Conservation (phyloP, 2,329 filamentous ascomycete genomes). For the Cytospora chrysosperma region DNA sequence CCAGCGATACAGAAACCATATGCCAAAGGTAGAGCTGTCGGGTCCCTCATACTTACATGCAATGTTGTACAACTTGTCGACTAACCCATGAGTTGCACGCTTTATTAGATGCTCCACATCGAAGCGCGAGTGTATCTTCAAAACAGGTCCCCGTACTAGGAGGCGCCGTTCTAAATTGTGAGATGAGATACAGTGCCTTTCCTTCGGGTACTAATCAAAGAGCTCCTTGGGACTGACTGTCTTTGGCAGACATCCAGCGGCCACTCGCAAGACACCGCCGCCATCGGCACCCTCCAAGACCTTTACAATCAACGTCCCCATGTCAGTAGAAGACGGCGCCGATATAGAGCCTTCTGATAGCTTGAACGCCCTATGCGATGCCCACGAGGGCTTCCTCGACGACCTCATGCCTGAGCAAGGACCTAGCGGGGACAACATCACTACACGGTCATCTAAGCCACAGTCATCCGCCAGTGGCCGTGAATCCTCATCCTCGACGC, state of each 20-base stretch:
- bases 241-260: constrained; percentile 11
- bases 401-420: constrained; percentile 26
- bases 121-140: constrained; percentile 54
- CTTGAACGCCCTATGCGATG: constrained; percentile 43
- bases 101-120: constrained; percentile 48
- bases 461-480: constrained; percentile 24
- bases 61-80: too few relatives aligned
- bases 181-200: constrained; percentile 26
- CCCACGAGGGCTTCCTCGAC: constrained; percentile 45
- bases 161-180: constrained; percentile 45
- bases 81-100: neutral
- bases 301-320: constrained; percentile 53
- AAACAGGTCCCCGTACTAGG: constrained; percentile 50
- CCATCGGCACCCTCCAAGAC: constrained; percentile 46
- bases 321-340: constrained; percentile 41
- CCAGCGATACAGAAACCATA: constrained; percentile 46
- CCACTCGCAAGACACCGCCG: constrained; percentile 30
- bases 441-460: constrained; percentile 12
- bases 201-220: neutral
- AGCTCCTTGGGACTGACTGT: neutral
- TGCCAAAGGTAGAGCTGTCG: constrained; percentile 47
- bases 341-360: constrained; percentile 30
- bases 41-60: neutral
- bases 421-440: constrained; percentile 21
- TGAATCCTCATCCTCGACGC: constrained; percentile 30